Evolutionary conservation across 257 asterid genomes (phyloP).

Genomic region (Striga asiatica): DNA sequence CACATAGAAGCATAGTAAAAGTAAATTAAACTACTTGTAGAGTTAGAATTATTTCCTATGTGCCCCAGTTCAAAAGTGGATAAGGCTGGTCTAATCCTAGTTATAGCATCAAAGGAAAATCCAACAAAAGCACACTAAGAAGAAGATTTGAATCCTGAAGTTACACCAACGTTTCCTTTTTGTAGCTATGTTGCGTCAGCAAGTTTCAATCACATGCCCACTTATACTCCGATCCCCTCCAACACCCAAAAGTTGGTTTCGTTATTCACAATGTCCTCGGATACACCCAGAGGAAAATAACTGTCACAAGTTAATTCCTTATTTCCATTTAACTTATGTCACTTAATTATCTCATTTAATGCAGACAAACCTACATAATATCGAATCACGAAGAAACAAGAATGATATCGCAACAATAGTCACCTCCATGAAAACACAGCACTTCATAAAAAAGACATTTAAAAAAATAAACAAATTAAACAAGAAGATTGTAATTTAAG

Average conservation of each 20-base stretch:
- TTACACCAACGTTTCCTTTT: neutral
- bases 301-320: neutral
- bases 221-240: too few relatives aligned
- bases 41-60: conserved; percentile 4
- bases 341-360: neutral
- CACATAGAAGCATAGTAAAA: too few relatives aligned
- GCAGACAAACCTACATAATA: neutral
- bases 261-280: too few relatives aligned
- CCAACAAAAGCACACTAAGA: neutral
- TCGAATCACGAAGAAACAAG: neutral
- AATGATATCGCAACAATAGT: neutral
- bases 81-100: too few relatives aligned
- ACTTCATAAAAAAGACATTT: neutral
- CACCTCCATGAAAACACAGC: conserved; percentile 5
- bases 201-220: too few relatives aligned
- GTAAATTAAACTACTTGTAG: too few relatives aligned
- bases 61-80: neutral
- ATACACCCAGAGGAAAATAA: too few relatives aligned
- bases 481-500: neutral
- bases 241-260: too few relatives aligned
- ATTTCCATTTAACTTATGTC: neutral
- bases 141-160: neutral
- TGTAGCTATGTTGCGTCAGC: too few relatives aligned
- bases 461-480: too few relatives aligned
- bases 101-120: too few relatives aligned